phyloP scores from a whole-genome alignment of 768 basidiomycete genomes.

The Auriscalpium orientale region DNA sequence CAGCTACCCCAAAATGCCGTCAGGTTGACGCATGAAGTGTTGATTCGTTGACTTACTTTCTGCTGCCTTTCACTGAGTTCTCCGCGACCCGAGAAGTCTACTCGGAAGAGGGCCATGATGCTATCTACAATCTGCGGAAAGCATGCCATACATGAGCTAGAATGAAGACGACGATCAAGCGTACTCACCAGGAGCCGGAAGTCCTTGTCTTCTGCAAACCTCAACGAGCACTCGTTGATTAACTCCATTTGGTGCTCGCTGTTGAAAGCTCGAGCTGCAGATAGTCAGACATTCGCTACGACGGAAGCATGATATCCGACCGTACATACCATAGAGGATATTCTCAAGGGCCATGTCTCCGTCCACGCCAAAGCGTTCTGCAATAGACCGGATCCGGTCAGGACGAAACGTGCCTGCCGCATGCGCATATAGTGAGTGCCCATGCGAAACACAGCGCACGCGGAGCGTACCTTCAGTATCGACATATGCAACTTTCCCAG shows the following conservation, averaged over 20 bases:
- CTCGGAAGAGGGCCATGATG: constrained; percentile 94
- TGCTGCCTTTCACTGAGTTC: constrained; percentile 93
- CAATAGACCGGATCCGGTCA: constrained; percentile 84
- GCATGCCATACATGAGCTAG: background rate
- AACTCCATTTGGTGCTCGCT: constrained; percentile 94
- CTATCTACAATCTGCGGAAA: constrained; percentile 77
- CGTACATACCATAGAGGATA: constrained; percentile 68
- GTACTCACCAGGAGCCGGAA: constrained; percentile 56
- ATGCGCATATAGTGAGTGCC: background rate
- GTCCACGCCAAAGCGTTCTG: constrained; percentile 92
- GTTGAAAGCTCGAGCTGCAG: constrained; percentile 77
- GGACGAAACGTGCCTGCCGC: constrained; percentile 83
- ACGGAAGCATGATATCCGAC: too few relatives aligned
- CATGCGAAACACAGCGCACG: background rate
- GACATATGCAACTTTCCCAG: constrained; percentile 91
- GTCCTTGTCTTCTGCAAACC: constrained; percentile 86
- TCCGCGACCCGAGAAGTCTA: constrained; percentile 89
- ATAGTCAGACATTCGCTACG: constrained; percentile 1
- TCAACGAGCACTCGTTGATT: constrained; percentile 80
- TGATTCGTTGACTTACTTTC: constrained; percentile 40
- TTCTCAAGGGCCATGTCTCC: constrained; percentile 82
- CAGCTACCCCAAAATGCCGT: constrained; percentile 37
- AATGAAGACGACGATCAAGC: background rate
- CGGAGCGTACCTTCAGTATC: constrained; percentile 70
- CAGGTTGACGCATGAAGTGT: too few relatives aligned